Base-by-base conservation (phyloP, 1,284 basidiomycete species). In the Cryptococcus sp. region DNA sequence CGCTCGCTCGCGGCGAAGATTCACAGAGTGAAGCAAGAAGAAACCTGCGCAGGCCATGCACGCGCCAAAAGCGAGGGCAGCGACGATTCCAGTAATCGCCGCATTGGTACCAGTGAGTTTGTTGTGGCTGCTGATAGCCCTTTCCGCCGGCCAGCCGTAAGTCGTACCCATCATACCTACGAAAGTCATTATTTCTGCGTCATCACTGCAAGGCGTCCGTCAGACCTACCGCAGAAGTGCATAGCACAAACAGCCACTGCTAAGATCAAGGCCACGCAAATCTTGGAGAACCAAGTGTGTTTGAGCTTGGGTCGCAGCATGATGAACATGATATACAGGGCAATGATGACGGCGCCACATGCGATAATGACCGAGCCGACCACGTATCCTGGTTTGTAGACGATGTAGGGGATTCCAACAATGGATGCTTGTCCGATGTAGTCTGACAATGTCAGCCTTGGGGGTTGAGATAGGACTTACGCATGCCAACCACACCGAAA, bases 301-400 rank as follows among this genome's bases (percentile, higher is more conserved):
- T 79, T 74, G 58, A 81, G 74, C 62, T 81, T 80, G 2, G 80
- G 81, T 22, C 80, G 74, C 44, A 81, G 74, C 66, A 81, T 78
- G 70, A 81, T 76, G 66, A 82, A 82, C 72, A 82, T 78, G 68
- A 80, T 78, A 65, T 79, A 82, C 1, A 82, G 75, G 4, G 76
- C 81, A 35, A 77, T 67, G 53, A 76, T 68, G 20, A 81, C 79
- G 13, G 80, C 79, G 15, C 70, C 67, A 50, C 74, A 78, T 25
- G 81, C 80, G 50, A 81, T 80, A 51, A 81, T 59, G 51, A 81
- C 74, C 4, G 78, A 79, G 3, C 75, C 74, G 27, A 81, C 67
- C 25, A 82, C 75, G 47, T 74, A 77, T 22, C 65, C 70, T 16
- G 74, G 69, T 13, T 64, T 62, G 67, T 81, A 81, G 8, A 71